These are phyloP conservation scores for Uronychia setigera DNA, from an alignment of 73 alveolate species.

Conservation along the genomic window DNA sequence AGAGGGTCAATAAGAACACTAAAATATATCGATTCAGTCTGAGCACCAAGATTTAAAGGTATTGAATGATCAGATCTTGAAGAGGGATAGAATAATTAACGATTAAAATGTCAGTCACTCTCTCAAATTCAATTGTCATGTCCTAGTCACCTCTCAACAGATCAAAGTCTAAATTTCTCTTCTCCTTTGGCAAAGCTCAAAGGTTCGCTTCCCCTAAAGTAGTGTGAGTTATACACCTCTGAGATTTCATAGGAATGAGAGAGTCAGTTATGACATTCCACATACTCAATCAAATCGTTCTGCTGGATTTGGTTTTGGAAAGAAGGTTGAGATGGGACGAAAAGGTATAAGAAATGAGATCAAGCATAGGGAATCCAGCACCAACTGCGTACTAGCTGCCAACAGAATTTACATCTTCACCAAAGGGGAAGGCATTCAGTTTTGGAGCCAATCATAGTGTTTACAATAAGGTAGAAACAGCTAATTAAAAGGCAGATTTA, in stretches of 20 bases:
- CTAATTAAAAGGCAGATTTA: constrained; percentile 40
- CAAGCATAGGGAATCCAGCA: constrained; percentile 39
- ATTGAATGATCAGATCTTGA: no score
- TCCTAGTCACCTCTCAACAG: constrained; percentile 52
- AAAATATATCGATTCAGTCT: no score
- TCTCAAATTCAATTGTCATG: constrained; percentile 36
- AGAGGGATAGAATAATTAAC: no score
- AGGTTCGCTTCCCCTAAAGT: constrained; percentile 37
- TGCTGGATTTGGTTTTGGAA: constrained; percentile 70
- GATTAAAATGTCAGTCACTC: constrained; percentile 50
- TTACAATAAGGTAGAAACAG: constrained; percentile 4
- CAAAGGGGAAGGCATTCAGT: constrained; percentile 50
- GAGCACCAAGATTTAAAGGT: no score
- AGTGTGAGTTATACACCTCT: neutral
- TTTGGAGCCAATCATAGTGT: constrained; percentile 61
- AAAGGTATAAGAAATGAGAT: constrained; percentile 8
- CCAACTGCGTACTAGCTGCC: constrained; percentile 52
- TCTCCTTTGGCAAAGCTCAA: constrained; percentile 58
- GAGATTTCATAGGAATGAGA: constrained; percentile 39
- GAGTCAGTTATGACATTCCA: constrained; percentile 64
- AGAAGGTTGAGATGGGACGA: constrained; percentile 25
- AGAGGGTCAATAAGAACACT: no score
- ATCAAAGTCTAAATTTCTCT: constrained; percentile 58
- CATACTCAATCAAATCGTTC: constrained; percentile 39
- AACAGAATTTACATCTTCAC: constrained; percentile 40